Evolutionary conservation across 768 basidiomycete genomes (phyloP), one percentile per base, ranked within the genome.

Genomic region (Lactarius trivialis): DNA sequence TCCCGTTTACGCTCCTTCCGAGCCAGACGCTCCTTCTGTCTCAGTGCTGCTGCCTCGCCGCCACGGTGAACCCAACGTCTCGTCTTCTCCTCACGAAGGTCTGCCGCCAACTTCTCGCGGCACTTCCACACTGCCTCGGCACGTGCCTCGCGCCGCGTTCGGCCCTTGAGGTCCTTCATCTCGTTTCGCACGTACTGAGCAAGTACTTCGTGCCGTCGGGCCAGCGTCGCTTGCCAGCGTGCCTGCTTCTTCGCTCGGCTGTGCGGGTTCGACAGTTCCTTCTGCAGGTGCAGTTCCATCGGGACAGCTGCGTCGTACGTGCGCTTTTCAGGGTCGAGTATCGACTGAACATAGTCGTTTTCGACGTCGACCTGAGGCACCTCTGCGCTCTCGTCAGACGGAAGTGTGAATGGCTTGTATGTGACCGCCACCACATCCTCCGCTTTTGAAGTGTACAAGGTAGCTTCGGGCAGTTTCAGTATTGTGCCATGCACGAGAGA

Each of bases 241-340:
- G 77, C 76, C 68, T 88, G 85, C 72, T 89, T 91, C 78, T 89
- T 91, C 9, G 90, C 88, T 21, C 89, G 85, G 14, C 88, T 84
- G 69, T 91, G 86, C 28, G 90, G 90, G 72, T 92, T 91, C 30
- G 88, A 79, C 41, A 93, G 81, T 69, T 93, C 91, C 64, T 81
- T 80, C 50, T 76, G 70, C 60, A 93, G 73, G 69, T 83, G 82
- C 26, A 80, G 69, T 70, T 93, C 91, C 62, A 89, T 78, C 14
- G 88, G 87, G 11, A 77, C 75, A 15, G 78, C 72, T 12, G 79
- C 77, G 33, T 84, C 79, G 65, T 79, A 80, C 32, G 79, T 70
- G n/a, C 71, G 68, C 32, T 74, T 73, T 30, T 69, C 69, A 12
- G 78, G 76, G 57, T 79, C 79, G 48, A 72, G 71, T 33, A 79